phyloP scores from a whole-genome alignment of 2,329 filamentous ascomycete species.

The Xylariales sp. region DNA sequence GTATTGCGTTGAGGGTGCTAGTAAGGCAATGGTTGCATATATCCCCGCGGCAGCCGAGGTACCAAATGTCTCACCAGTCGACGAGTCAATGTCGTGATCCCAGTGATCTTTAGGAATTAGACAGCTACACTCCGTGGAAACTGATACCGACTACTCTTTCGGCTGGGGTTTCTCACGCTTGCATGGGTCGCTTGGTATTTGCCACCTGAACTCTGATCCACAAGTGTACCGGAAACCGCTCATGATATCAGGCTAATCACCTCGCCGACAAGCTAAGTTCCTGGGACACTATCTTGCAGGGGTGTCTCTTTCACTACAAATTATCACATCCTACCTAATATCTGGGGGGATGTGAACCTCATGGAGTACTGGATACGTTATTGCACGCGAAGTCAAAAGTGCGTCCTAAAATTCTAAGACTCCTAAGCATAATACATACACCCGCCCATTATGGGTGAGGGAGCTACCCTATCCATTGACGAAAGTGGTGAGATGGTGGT shows the following conservation, averaged over 20 bases:
- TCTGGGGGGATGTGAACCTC: background rate
- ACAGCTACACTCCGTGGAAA: background rate
- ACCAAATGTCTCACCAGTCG: background rate
- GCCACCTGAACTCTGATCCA: background rate
- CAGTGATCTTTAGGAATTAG: background rate
- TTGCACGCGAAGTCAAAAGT: background rate
- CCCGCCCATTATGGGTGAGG: background rate
- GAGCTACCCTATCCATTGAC: background rate
- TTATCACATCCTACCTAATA: background rate
- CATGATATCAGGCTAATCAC: background rate
- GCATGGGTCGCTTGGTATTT: too few relatives aligned
- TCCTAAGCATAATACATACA: background rate
- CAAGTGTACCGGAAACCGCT: background rate
- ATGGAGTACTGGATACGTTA: background rate
- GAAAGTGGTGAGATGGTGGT: background rate
- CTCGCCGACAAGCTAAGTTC: background rate
- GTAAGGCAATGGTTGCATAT: constrained; percentile 81
- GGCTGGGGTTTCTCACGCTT: background rate
- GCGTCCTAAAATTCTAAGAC: background rate
- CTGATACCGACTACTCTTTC: background rate
- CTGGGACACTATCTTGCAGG: background rate
- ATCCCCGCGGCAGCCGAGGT: constrained; percentile 55
- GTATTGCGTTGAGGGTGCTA: constrained; percentile 91
- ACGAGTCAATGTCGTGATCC: constrained; percentile 24
- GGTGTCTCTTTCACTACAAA: background rate